These are phyloP conservation scores for Cyberlindnera galapagoensis DNA, from an alignment of 805 yeast genomes.

Conservation along the genomic window DNA sequence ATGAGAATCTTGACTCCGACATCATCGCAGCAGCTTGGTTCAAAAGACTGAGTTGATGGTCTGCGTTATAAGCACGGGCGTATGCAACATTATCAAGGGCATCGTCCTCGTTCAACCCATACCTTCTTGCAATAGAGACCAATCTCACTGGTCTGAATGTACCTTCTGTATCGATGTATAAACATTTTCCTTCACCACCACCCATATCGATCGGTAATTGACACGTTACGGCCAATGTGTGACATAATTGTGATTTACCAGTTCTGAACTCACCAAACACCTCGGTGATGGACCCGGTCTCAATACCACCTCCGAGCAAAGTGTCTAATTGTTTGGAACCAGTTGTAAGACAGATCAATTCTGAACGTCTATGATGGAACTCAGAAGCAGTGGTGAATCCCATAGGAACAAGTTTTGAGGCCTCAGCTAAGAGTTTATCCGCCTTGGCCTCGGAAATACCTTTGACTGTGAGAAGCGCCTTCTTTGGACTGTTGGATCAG, in stretches of 20 bases:
- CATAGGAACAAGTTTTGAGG: slow-evolving; percentile 83
- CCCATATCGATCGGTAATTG: slow-evolving; percentile 95
- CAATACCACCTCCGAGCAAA: slow-evolving; percentile 91
- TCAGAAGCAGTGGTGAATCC: slow-evolving; percentile 98
- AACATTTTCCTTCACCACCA: slow-evolving; percentile 97
- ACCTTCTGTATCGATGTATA: slow-evolving; percentile 95
- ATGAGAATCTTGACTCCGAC: slow-evolving; percentile 87
- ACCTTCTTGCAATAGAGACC: slow-evolving; percentile 84
- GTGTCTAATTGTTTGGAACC: slow-evolving; percentile 95
- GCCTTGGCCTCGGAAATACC: slow-evolving; percentile 97
- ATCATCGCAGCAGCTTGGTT: slow-evolving; percentile 93
- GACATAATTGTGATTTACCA: slow-evolving; percentile 95
- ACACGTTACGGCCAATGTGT: slow-evolving; percentile 93
- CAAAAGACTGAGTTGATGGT: slow-evolving; percentile 83
- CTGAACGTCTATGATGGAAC: slow-evolving; percentile 83
- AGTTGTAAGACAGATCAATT: slow-evolving; percentile 87
- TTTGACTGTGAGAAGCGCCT: slow-evolving; percentile 66
- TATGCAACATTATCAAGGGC: slow-evolving; percentile 97
- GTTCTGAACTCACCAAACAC: slow-evolving; percentile 96
- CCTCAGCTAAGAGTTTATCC: slow-evolving; percentile 74
- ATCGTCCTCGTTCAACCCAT: slow-evolving; percentile 86
- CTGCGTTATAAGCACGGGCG: slow-evolving; percentile 96
- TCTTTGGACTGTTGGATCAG: slow-evolving; percentile 47
- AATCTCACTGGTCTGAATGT: slow-evolving; percentile 91
- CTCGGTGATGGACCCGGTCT: slow-evolving; percentile 95